Evolutionary conservation across 2,329 filamentous ascomycete species (phyloP).

Genomic region (Apiospora saccharicola): DNA sequence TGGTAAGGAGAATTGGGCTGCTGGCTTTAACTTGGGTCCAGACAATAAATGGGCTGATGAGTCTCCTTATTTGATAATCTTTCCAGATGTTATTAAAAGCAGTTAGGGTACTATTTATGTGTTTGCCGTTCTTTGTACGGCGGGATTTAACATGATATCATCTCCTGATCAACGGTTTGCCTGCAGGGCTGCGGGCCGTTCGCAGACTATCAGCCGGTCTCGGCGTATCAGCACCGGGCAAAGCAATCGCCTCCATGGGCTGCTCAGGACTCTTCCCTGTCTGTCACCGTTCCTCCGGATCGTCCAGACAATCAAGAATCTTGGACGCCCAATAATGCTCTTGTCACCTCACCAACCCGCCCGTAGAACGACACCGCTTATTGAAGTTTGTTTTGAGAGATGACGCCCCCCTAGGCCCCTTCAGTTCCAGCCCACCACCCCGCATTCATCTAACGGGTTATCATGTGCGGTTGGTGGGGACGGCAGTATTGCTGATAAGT

Average conservation of each 20-base stretch:
- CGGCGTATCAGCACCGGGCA: not conserved
- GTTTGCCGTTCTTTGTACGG: not conserved
- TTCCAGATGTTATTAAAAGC: not conserved
- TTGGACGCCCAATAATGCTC: not conserved
- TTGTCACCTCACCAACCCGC: not conserved
- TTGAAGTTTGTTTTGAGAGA: not conserved
- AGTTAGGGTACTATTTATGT: not conserved
- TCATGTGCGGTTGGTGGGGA: not conserved
- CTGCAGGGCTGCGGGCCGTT: slow-evolving; percentile 1
- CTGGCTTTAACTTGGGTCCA: not conserved
- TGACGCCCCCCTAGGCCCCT: not conserved
- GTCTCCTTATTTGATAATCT: not conserved
- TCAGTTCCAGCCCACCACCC: not conserved
- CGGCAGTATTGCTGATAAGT: not conserved
- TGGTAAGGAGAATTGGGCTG: slow-evolving; percentile 37
- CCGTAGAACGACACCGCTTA: not conserved
- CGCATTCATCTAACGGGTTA: slow-evolving; percentile 8
- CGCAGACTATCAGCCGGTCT: not conserved
- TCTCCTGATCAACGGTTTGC: slow-evolving; percentile 4
- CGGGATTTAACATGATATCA: slow-evolving; percentile 9
- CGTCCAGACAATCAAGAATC: not conserved
- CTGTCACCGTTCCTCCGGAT: not conserved
- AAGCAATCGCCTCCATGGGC: not conserved
- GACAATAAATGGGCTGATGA: not conserved
- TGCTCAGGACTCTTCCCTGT: not conserved